Conservation (phyloP, 2,329 filamentous ascomycete genomes). For the Keithomyces neogunnii region DNA sequence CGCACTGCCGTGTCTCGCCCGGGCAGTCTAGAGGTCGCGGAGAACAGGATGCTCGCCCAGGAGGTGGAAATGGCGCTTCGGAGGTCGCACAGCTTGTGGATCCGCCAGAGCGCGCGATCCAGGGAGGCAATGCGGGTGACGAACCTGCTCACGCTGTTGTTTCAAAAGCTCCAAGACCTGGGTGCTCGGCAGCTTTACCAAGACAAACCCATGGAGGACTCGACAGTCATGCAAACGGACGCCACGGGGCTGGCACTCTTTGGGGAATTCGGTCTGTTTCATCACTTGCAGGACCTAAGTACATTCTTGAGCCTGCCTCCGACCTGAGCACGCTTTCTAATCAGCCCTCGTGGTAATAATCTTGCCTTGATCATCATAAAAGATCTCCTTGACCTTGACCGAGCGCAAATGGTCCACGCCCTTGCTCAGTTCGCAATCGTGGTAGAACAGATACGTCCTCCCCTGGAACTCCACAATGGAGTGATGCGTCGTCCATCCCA, state of each 20-base stretch:
- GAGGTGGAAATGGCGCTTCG: not conserved
- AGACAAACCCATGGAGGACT: not conserved
- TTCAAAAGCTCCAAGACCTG: not conserved
- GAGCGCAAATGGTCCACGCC: conserved; percentile 64
- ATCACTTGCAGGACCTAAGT: not conserved
- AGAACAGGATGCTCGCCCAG: not conserved
- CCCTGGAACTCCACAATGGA: conserved; percentile 66
- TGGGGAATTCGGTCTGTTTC: not conserved
- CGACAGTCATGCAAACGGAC: not conserved
- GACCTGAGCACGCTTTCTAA: conserved; percentile 1
- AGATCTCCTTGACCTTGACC: conserved; percentile 68
- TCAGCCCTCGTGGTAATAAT: conserved; percentile 36
- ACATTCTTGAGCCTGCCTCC: not conserved
- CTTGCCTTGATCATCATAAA: conserved; percentile 57
- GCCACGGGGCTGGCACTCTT: not conserved
- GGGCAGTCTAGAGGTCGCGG: not conserved
- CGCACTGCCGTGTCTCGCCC: not conserved
- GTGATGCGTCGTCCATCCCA: conserved; percentile 78
- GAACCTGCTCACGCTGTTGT: not conserved
- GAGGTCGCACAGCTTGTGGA: not conserved
- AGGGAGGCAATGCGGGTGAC: not conserved
- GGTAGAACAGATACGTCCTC: conserved; percentile 68
- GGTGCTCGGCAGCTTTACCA: not conserved
- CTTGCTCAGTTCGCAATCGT: conserved; percentile 60
- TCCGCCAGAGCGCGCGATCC: not conserved